Evolutionary conservation across 176 grass and related monocot species (phyloP).

Genomic region (Avena sativa): DNA sequence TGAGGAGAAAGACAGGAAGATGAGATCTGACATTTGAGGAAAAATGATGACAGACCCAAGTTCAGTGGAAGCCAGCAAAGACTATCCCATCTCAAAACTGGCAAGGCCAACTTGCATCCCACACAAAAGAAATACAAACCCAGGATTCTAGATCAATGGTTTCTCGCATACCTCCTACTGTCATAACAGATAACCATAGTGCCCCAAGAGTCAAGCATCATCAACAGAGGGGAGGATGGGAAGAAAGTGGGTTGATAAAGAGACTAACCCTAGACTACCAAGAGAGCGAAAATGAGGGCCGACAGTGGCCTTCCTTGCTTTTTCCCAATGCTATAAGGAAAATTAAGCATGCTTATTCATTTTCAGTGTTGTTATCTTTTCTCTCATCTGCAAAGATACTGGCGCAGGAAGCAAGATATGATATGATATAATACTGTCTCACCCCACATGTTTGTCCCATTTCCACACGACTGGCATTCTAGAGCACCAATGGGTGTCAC

Average conservation of each 20-base stretch:
- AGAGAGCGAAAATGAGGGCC: slow-evolving; percentile 22
- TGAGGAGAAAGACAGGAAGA: neutral
- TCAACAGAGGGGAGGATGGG: neutral
- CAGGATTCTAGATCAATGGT: neutral
- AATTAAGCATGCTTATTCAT: neutral
- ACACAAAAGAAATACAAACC: slow-evolving; percentile 22
- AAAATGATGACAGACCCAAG: neutral
- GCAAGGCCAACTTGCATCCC: neutral
- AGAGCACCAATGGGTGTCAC: neutral
- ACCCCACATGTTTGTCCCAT: neutral
- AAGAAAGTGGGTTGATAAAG: slow-evolving; percentile 13
- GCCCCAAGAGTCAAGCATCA: neutral
- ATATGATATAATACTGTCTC: neutral
- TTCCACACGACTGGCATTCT: neutral
- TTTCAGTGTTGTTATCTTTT: neutral
- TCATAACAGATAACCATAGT: neutral
- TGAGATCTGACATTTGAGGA: slow-evolving; percentile 8
- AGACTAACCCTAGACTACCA: slow-evolving; percentile 12
- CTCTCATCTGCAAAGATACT: neutral
- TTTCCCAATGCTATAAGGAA: neutral
- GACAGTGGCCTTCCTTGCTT: neutral
- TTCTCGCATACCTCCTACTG: neutral
- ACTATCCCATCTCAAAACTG: neutral
- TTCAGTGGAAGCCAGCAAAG: neutral
- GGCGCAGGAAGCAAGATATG: neutral